These are phyloP conservation scores for Aethionema arabicum DNA, from an alignment of 345 rosid genomes.

Conservation along the genomic window DNA sequence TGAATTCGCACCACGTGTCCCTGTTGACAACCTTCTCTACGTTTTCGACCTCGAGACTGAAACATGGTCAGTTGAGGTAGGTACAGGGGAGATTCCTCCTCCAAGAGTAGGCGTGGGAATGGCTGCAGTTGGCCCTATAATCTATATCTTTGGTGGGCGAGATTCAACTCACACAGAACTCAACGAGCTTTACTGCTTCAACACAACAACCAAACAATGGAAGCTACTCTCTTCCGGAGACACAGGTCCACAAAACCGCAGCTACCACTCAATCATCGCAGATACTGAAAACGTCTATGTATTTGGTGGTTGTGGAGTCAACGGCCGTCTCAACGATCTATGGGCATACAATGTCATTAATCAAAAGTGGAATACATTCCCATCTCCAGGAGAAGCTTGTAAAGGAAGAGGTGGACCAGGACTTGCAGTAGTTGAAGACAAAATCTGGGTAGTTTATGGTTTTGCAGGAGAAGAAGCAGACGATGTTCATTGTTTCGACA, in stretches of 20 bases:
- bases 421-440: constrained; percentile 56
- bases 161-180: constrained; percentile 69
- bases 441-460: constrained; percentile 87
- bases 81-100: constrained; percentile 72
- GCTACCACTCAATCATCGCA: constrained; percentile 68
- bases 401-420: constrained; percentile 90
- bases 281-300: constrained; percentile 60
- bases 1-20: constrained; percentile 78
- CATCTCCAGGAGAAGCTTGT: constrained; percentile 54
- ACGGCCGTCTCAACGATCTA: constrained; percentile 76
- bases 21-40: constrained; percentile 77
- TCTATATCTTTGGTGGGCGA: constrained; percentile 81
- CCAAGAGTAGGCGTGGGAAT: constrained; percentile 89
- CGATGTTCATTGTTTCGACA: constrained; percentile 72
- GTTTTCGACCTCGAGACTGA: constrained; percentile 58
- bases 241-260: constrained; percentile 61
- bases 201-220: constrained; percentile 61
- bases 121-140: constrained; percentile 58
- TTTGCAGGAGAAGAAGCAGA: constrained; percentile 71
- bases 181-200: constrained; percentile 71
- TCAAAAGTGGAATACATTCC: constrained; percentile 56
- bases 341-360: constrained; percentile 72
- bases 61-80: constrained; percentile 62
- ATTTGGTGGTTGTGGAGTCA: constrained; percentile 85
- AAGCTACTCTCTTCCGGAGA: constrained; percentile 58